Base-by-base conservation (phyloP, 2,329 filamentous ascomycete genomes). In the Aspergillus phoenicis region DNA sequence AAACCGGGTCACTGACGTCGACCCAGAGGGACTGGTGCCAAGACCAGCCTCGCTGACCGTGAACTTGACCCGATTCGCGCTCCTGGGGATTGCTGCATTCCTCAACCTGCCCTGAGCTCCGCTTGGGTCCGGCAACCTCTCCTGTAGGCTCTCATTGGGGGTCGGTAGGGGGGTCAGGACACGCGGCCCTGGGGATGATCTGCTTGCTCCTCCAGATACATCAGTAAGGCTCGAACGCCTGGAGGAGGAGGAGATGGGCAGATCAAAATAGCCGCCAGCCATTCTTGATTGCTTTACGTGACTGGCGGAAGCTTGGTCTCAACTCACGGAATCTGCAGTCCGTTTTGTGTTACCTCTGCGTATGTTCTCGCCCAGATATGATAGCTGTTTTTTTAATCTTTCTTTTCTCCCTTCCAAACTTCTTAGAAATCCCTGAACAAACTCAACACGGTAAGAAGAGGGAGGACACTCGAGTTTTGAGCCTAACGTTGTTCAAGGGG, bases 41-140 rank as follows among this genome's bases (percentile, higher is more conserved):
- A 58, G 48, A 51, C 69, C 68, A 39, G 65, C 62, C 56, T 70
- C 67, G 48, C 66, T 68, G 49, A 68, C 67, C 15, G 68, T 73
- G 61, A 73, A 73, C 53, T 75, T 72, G 61, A 75, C 67, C 57
- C 71, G 71, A 71, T 76, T 77, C 62, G 75, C 64, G 64, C 55
- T 68, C 58, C 70, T 73, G 47, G 71, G 69, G 71, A 74, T 75
- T 62, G 73, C 70, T 67, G 70, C 75, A 77, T 77, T 77, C 75
- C 71, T 68, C 64, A 69, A 62, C 66, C 61, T 75, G 65, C 65
- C 66, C 68, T 71, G 74, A 64, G 68, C 68, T 55, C 62, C 69
- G 57, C 58, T 67, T 45, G 67, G 59, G 54, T 70, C 70, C 52
- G 57, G 52, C 43, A 63, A 62, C 26, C 63, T 61, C 49, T 66